A percentile compares a stretch with the other conserved stretches of the same genome.
Evolutionary conservation across 1,139 yeast genomes (phyloP).

Genomic region (Yamadazyma conglobata): DNA sequence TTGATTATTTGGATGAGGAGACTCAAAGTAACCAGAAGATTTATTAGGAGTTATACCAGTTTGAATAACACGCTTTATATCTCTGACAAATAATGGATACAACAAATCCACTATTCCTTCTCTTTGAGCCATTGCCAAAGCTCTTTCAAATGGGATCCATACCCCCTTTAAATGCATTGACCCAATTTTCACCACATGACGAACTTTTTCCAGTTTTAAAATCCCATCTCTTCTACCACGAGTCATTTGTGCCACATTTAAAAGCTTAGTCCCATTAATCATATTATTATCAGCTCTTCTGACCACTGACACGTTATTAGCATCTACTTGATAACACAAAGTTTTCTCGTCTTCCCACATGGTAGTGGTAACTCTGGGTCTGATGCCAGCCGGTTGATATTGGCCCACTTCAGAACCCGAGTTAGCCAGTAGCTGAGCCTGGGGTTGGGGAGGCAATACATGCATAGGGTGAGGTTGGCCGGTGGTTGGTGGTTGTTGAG

Average conservation of each 20-base stretch:
- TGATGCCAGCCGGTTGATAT: slow-evolving; percentile 51
- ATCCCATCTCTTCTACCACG: slow-evolving; percentile 57
- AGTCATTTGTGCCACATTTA: slow-evolving; percentile 56
- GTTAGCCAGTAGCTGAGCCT: slow-evolving; percentile 1
- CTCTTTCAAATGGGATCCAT: slow-evolving; percentile 96
- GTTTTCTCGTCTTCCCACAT: slow-evolving; percentile 98
- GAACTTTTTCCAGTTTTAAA: slow-evolving; percentile 77
- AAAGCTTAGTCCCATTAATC: slow-evolving; percentile 88
- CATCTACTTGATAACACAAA: slow-evolving; percentile 91
- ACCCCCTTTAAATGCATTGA: slow-evolving; percentile 97
- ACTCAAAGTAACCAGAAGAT: slow-evolving; percentile 18
- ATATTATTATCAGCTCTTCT: slow-evolving; percentile 90
- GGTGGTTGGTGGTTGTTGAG: slow-evolving; percentile 1
- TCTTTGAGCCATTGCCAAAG: slow-evolving; percentile 83
- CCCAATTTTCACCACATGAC: slow-evolving; percentile 94
- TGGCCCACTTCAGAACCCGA: slow-evolving; percentile 40
- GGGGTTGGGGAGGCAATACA: slow-evolving; percentile 8
- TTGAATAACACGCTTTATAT: slow-evolving; percentile 69
- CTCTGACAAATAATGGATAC: slow-evolving; percentile 85
- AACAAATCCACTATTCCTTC: slow-evolving; percentile 83
- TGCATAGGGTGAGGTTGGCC: background rate
- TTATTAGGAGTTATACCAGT: slow-evolving; percentile 45
- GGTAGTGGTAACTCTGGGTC: slow-evolving; percentile 89
- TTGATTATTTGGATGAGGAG: slow-evolving; percentile 21
- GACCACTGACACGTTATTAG: slow-evolving; percentile 85